Evolutionary conservation across 129 eudicot species (phyloP).

Genomic region (Centella asiatica): DNA sequence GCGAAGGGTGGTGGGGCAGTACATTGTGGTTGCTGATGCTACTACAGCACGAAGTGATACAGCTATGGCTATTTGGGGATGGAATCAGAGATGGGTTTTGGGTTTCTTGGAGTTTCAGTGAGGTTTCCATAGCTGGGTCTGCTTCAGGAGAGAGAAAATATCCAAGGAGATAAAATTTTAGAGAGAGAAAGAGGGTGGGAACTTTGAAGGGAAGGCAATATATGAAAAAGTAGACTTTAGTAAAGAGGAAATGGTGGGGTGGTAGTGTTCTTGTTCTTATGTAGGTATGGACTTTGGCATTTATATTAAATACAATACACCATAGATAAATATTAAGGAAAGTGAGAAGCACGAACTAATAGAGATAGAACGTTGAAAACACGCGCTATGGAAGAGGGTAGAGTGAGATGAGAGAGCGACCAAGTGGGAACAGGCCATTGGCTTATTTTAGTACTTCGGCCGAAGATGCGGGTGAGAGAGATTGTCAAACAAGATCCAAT

Average conservation of each 20-base stretch:
- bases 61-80: conserved; percentile 40
- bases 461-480: neutral
- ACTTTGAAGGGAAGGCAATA: conserved; percentile 9
- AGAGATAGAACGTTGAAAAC: neutral
- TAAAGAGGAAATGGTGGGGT: neutral
- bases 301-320: no score
- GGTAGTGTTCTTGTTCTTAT: neutral
- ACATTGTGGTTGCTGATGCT: conserved; percentile 22
- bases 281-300: no score
- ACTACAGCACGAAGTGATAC: conserved; percentile 31
- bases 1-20: conserved; percentile 28
- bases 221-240: neutral
- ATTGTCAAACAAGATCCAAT: conserved; percentile 12
- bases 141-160: conserved; percentile 11
- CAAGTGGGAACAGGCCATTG: conserved; percentile 1
- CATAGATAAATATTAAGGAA: neutral
- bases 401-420: neutral
- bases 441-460: neutral
- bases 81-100: conserved; percentile 35
- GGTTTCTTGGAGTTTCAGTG: conserved; percentile 30
- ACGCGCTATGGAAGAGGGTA: neutral
- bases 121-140: conserved; percentile 50
- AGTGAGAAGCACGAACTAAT: neutral
- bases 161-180: neutral
- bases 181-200: conserved; percentile 9